Evolutionary conservation across 2,329 filamentous ascomycete species (phyloP).

Genomic region (Cercospora janseana): DNA sequence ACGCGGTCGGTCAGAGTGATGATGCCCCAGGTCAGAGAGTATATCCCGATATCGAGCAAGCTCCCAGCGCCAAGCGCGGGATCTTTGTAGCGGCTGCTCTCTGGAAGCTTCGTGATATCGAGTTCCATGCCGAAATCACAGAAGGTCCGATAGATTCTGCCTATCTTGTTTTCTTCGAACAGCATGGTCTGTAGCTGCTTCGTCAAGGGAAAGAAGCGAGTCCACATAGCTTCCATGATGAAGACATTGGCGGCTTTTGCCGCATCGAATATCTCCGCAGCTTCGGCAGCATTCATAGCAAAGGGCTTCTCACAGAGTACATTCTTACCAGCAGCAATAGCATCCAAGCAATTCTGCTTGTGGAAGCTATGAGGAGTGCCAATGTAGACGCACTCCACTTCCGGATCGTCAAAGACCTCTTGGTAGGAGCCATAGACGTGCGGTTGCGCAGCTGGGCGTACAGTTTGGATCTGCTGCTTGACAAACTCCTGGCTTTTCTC

Average conservation of each 20-base stretch:
- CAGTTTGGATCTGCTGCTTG: constrained; percentile 13
- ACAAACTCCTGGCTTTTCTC: constrained; percentile 23
- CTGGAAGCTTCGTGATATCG: constrained; percentile 36
- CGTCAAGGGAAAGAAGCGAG: constrained; percentile 45
- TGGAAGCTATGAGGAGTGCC: constrained; percentile 50
- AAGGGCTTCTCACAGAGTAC: constrained; percentile 51
- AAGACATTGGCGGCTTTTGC: constrained; percentile 45
- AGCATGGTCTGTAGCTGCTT: constrained; percentile 39
- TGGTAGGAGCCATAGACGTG: constrained; percentile 44
- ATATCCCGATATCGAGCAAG: constrained; percentile 49
- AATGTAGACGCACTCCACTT: constrained; percentile 50
- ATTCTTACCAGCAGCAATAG: constrained; percentile 46
- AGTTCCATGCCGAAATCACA: constrained; percentile 45
- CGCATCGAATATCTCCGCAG: constrained; percentile 42
- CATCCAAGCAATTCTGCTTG: constrained; percentile 46
- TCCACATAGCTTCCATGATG: constrained; percentile 51
- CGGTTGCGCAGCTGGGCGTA: constrained; percentile 27
- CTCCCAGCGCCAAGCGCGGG: constrained; percentile 45
- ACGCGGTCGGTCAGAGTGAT: constrained; percentile 38
- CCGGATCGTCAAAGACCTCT: constrained; percentile 43
- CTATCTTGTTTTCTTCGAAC: constrained; percentile 44
- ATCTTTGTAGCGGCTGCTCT: constrained; percentile 35
- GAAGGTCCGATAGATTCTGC: constrained; percentile 42
- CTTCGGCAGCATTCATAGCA: constrained; percentile 43
- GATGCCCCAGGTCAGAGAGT: constrained; percentile 45